Evolutionary conservation across 345 rosid species (phyloP).

Genomic region (Combretum micranthum): DNA sequence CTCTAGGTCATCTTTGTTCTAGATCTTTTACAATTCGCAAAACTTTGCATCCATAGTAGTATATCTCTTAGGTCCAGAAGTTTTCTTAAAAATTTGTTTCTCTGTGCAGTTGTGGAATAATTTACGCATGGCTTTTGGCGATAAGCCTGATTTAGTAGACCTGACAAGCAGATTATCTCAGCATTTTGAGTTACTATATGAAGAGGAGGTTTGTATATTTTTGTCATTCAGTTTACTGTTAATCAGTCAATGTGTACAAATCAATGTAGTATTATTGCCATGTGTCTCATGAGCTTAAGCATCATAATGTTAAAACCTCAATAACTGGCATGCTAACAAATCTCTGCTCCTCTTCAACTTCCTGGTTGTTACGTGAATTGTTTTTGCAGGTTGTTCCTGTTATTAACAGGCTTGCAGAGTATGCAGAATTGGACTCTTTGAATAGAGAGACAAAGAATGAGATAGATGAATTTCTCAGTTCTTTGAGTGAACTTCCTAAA

Average conservation of each 20-base stretch:
- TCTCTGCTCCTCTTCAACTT: neutral
- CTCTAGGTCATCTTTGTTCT: too few species aligned
- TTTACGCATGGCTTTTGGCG: slow-evolving; percentile 50
- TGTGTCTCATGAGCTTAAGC: too few species aligned
- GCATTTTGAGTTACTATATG: slow-evolving; percentile 60
- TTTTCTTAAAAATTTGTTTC: slow-evolving; percentile 21
- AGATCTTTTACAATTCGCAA: too few species aligned
- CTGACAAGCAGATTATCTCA: slow-evolving; percentile 62
- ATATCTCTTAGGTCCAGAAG: neutral
- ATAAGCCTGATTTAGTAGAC: slow-evolving; percentile 69
- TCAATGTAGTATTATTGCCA: neutral
- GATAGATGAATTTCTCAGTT: slow-evolving; percentile 56
- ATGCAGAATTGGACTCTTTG: slow-evolving; percentile 48
- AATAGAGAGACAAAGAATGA: slow-evolving; percentile 60
- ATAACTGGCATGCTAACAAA: neutral
- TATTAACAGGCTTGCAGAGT: slow-evolving; percentile 51
- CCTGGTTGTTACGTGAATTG: slow-evolving; percentile 15
- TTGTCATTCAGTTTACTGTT: neutral
- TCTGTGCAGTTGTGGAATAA: slow-evolving; percentile 75
- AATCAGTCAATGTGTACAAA: neutral
- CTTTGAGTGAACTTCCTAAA: slow-evolving; percentile 68
- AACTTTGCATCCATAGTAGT: too few species aligned
- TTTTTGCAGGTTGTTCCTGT: slow-evolving; percentile 63
- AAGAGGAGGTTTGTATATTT: slow-evolving; percentile 57
- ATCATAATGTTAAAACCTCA: too few species aligned